Evolutionary conservation across 352 stramenopile genomes (phyloP).

Genomic region (Phytophthora chlamydospora): DNA sequence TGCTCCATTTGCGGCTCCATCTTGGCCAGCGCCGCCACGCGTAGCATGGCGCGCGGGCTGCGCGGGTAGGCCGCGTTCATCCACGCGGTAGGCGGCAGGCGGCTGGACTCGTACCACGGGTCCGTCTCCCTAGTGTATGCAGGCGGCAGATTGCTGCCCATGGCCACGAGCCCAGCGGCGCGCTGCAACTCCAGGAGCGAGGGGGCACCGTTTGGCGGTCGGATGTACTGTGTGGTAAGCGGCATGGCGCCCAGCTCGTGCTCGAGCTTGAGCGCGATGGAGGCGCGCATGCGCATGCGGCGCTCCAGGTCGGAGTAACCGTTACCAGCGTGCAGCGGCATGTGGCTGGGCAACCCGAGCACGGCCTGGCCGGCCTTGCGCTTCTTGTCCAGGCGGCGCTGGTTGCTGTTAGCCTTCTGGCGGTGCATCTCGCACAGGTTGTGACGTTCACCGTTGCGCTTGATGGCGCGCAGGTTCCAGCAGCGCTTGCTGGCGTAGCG

Average conservation of each 20-base stretch:
- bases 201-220: slow-evolving; percentile 14
- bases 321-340: slow-evolving; percentile 27
- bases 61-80: slow-evolving; percentile 35
- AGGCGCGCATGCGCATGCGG: slow-evolving; percentile 43
- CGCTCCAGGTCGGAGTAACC: slow-evolving; percentile 35
- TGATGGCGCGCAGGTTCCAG: slow-evolving; percentile 79
- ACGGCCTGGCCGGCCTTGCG: slow-evolving; percentile 56
- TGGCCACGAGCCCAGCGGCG: slow-evolving; percentile 28
- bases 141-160: slow-evolving; percentile 14
- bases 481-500: slow-evolving; percentile 86
- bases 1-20: slow-evolving; percentile 27
- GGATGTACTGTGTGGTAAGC: slow-evolving; percentile 45
- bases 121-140: slow-evolving; percentile 24
- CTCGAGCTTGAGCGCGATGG: slow-evolving; percentile 47
- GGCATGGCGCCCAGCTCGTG: slow-evolving; percentile 34
- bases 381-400: slow-evolving; percentile 80
- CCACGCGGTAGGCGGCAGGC: slow-evolving; percentile 27
- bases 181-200: slow-evolving; percentile 37
- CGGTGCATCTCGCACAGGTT: slow-evolving; percentile 88
- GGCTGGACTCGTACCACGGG: slow-evolving; percentile 25
- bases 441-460: slow-evolving; percentile 84
- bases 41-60: slow-evolving; percentile 49
- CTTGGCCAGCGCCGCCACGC: slow-evolving; percentile 38
- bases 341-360: slow-evolving; percentile 35
- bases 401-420: slow-evolving; percentile 83